phyloP scores from a whole-genome alignment of 805 yeast species.

The Ogataea haglerorum region DNA sequence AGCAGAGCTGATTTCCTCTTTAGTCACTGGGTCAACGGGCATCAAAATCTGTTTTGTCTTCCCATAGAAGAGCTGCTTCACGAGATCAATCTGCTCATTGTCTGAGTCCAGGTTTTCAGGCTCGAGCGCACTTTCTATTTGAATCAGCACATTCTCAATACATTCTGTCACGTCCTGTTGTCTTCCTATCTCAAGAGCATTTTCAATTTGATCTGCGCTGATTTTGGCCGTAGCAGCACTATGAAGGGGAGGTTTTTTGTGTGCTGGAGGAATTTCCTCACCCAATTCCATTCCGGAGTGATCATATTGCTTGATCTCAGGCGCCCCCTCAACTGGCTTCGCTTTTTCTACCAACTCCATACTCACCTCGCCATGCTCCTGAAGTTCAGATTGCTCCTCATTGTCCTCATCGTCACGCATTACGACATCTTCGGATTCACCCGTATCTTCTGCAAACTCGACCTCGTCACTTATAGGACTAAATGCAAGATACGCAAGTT shows the following conservation, averaged over 20 bases:
- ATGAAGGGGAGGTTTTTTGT: conserved; percentile 16
- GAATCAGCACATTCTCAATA: conserved; percentile 88
- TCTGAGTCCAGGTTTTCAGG: conserved; percentile 66
- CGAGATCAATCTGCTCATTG: conserved; percentile 77
- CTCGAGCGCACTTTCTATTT: conserved; percentile 80
- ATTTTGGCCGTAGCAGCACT: conserved; percentile 36
- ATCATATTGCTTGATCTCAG: not conserved
- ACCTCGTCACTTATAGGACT: conserved; percentile 68
- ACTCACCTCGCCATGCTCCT: conserved; percentile 1
- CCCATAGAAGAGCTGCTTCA: conserved; percentile 82
- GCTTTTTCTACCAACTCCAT: conserved; percentile 1
- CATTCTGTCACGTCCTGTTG: conserved; percentile 99
- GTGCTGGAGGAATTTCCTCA: not conserved
- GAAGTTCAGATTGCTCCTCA: not conserved
- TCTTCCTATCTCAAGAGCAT: conserved; percentile 75
- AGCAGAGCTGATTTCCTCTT: conserved; percentile 25
- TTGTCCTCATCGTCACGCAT: not conserved
- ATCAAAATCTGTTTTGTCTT: conserved; percentile 73
- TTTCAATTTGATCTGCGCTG: conserved; percentile 63
- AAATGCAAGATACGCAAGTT: conserved; percentile 84
- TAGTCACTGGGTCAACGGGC: conserved; percentile 39
- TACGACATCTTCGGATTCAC: not conserved
- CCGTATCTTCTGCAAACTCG: conserved; percentile 40
- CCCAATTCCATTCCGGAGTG: not conserved
- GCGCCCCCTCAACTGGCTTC: not conserved